Conservation (phyloP, 2,329 filamentous ascomycete species). For the Cladophialophora psammophila region DNA sequence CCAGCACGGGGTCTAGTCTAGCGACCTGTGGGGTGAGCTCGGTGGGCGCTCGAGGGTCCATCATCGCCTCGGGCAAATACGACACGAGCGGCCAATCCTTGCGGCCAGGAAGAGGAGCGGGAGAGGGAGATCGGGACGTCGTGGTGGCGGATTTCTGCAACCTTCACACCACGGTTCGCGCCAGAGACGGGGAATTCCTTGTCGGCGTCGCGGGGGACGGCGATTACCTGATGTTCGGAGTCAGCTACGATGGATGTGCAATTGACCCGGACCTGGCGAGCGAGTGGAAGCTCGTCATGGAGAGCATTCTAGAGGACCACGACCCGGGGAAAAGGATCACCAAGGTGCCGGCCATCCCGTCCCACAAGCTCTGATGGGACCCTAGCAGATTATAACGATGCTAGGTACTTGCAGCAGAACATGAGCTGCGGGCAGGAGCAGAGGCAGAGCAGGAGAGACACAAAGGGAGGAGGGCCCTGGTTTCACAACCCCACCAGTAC, state of each 20-base stretch:
- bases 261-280: conserved; percentile 33
- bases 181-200: conserved; percentile 38
- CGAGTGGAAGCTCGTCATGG: conserved; percentile 36
- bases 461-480: neutral
- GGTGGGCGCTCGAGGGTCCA: conserved; percentile 32
- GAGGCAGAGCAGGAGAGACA: neutral
- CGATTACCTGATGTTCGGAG: conserved; percentile 30
- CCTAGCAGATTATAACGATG: neutral
- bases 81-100: conserved; percentile 19
- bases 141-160: conserved; percentile 34
- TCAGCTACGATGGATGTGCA: conserved; percentile 36
- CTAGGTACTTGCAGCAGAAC: neutral
- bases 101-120: neutral
- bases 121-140: conserved; percentile 15
- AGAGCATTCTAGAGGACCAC: conserved; percentile 32
- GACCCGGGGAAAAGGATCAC: neutral
- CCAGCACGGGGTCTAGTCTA: conserved; percentile 10
- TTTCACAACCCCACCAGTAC: neutral
- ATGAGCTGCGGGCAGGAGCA: neutral
- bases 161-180: conserved; percentile 33
- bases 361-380: neutral
- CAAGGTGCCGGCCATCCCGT: neutral
- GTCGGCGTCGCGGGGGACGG: conserved; percentile 34
- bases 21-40: conserved; percentile 39
- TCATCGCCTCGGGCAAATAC: conserved; percentile 33